Conservation (phyloP, 345 rosid genomes). For the Eucalyptus dawsonii region DNA sequence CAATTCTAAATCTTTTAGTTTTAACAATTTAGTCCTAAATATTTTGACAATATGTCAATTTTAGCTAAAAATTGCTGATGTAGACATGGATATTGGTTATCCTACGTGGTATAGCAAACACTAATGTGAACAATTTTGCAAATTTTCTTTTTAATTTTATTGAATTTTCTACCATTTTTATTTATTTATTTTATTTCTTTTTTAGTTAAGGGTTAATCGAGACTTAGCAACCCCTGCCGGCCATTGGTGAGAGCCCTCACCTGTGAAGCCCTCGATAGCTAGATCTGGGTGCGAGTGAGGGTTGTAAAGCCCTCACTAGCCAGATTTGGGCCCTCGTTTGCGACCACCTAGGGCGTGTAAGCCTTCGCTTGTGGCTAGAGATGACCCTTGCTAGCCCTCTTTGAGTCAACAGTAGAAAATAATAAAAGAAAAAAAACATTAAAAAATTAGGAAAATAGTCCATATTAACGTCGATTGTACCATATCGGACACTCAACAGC, state of each 20-base stretch:
- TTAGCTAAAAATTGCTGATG: neutral
- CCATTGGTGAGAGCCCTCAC: neutral
- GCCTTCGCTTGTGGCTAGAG: neutral
- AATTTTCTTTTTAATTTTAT: neutral
- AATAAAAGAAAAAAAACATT: neutral
- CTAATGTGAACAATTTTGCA: neutral
- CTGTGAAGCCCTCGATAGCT: neutral
- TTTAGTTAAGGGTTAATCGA: neutral
- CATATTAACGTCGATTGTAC: accelerated
- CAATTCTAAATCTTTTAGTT: no score
- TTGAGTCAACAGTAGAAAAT: neutral
- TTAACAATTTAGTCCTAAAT: no score
- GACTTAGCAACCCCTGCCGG: neutral
- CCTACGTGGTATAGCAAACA: neutral
- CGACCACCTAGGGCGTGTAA: neutral
- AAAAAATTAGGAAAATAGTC: neutral
- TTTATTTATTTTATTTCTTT: neutral
- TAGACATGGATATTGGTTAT: neutral
- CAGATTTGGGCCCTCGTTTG: neutral
- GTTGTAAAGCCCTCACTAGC: neutral
- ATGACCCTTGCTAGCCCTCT: neutral
- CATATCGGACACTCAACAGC: neutral
- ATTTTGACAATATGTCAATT: neutral
- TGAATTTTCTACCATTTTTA: neutral
- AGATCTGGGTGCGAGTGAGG: neutral